A percentile compares a stretch with the other conserved stretches of the same genome.
Conservation (phyloP, 2,329 filamentous ascomycete species). For the Rachicladosporium sp. region DNA sequence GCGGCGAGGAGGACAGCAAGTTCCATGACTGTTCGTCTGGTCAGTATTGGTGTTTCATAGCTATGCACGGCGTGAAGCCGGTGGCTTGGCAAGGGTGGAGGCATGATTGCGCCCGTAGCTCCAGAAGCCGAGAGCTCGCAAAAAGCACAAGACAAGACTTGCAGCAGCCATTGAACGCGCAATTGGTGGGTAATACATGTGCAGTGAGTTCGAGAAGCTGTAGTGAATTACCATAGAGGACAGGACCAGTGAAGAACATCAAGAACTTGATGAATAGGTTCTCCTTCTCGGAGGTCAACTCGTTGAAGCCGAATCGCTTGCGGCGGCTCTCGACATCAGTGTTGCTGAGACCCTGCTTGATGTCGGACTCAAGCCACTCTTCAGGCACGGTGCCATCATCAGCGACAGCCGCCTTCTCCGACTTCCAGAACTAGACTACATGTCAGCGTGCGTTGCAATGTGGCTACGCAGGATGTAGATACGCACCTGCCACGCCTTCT, state of each 20-base stretch:
- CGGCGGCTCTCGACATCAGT: conserved; percentile 51
- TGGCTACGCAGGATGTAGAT: neutral
- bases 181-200: neutral
- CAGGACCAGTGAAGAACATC: conserved; percentile 62
- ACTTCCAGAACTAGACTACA: conserved; percentile 38
- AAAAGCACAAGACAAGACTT: conserved; percentile 8
- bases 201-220: neutral
- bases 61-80: conserved; percentile 9
- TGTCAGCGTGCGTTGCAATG: conserved; percentile 9
- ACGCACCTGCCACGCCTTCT: conserved; percentile 35
- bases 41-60: neutral
- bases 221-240: conserved; percentile 56
- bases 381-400: conserved; percentile 40
- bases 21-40: conserved; percentile 53
- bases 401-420: conserved; percentile 19
- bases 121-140: conserved; percentile 10
- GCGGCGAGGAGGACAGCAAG: conserved; percentile 60
- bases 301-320: conserved; percentile 58
- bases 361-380: conserved; percentile 59
- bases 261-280: conserved; percentile 65
- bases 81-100: conserved; percentile 6
- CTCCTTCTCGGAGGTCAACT: conserved; percentile 61
- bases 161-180: conserved; percentile 1
- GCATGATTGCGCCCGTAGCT: conserved; percentile 11
- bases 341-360: conserved; percentile 49